Conservation (phyloP, 2,329 filamentous ascomycete genomes). For the Colletotrichum neosansevieriae region DNA sequence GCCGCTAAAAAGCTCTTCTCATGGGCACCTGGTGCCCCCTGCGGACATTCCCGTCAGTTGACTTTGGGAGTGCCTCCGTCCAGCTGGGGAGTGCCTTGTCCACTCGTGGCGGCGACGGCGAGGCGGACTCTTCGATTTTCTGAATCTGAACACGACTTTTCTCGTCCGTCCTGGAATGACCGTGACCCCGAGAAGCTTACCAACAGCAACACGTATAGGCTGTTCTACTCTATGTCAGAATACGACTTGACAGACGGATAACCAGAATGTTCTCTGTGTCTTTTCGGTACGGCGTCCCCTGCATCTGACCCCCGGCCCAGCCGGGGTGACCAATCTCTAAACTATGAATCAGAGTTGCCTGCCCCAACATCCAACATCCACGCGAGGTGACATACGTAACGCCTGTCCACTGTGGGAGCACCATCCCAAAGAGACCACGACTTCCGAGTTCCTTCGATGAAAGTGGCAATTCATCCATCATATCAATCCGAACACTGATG, state of each 20-base stretch:
- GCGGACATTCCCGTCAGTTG: constrained; percentile 34
- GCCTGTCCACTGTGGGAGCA: constrained; percentile 25
- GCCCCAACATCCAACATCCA: constrained; percentile 33
- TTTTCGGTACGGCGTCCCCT: background rate
- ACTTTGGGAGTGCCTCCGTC: constrained; percentile 5
- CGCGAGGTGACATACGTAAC: constrained; percentile 36
- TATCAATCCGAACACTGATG: constrained; percentile 8
- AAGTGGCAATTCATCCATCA: constrained; percentile 27
- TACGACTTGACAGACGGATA: constrained; percentile 8
- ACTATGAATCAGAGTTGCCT: constrained; percentile 30
- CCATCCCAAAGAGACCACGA: constrained; percentile 29
- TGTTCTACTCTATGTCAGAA: constrained; percentile 9
- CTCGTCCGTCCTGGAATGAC: constrained; percentile 11
- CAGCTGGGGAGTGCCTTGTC: constrained; percentile 25
- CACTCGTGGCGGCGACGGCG: constrained; percentile 29
- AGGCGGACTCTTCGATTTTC: constrained; percentile 29
- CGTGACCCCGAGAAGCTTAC: constrained; percentile 18
- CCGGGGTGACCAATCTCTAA: background rate
- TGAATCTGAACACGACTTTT: constrained; percentile 1
- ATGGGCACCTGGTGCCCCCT: constrained; percentile 29
- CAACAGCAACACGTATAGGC: constrained; percentile 16
- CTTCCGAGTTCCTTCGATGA: constrained; percentile 16
- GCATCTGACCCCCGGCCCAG: constrained; percentile 2
- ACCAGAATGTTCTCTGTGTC: constrained; percentile 23
- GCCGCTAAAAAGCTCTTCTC: constrained; percentile 11